Base-by-base conservation (phyloP, 2,329 filamentous ascomycete species). In the Fusarium redolens region DNA sequence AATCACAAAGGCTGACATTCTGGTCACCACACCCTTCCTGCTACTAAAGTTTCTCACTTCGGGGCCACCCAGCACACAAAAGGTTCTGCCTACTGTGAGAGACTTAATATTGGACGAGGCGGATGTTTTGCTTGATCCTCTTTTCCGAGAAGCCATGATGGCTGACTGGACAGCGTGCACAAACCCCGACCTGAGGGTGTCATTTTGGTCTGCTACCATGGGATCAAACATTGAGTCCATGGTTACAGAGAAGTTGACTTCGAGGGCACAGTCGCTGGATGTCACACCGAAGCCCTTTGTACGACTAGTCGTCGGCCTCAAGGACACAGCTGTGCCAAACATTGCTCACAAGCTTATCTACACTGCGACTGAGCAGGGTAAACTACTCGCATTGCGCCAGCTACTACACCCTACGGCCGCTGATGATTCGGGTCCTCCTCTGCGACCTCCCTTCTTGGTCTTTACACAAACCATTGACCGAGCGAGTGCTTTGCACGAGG, bases 191-290 rank as follows among this genome's bases (percentile, higher is more conserved):
- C 85, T 98, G 13, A 89, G 91, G 30, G 87, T 94, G 7, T 94
- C 93, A 14, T 91, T 97, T 68, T 99, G 96, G 95, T 98, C 96
- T 18, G 96, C 96, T 18, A 99, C 96, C 0, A 98, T 99, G 92
- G 94, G 93, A 7, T 97, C 96, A 20, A 96, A 92, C 75, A 93
- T 98, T 45, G 96, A 99, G 83, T 86, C 91, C 25, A 85, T 98
- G 12, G 89, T 94, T 51, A 88, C 88, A 11, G 88, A 90, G n/a
- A 92, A 91, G 18, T 88, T 96, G 56, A 83, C 86, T 43, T 83
- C 86, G 13, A 87, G 91, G 40, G 86, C 82, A 56, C 79, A 82
- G 45, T 79, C 69, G 41, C 82, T 86, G 74, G 78, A 74, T 25
- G 72, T 77, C 40, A 71, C 75, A 17, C 78, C 79, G 33, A 86